phyloP scores from a whole-genome alignment of 2,329 filamentous ascomycete species.

The Aspergillus japonicus region DNA sequence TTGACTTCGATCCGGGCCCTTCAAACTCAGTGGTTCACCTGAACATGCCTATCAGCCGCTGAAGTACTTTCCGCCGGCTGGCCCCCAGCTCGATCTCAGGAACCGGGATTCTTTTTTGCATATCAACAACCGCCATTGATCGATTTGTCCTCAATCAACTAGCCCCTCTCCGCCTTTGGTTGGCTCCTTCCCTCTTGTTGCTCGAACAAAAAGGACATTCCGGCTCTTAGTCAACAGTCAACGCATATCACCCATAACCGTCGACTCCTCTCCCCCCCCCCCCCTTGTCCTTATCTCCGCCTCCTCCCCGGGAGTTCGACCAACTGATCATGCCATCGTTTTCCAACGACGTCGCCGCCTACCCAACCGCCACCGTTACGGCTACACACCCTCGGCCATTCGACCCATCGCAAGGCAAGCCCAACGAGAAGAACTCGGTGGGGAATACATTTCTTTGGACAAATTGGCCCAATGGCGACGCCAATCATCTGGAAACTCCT shows the following conservation, averaged over 20 bases:
- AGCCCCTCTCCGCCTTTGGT: constrained; percentile 11
- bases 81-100: constrained; percentile 17
- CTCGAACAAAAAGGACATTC: constrained; percentile 2
- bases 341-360: constrained; percentile 33
- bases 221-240: not conserved
- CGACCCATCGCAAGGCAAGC: constrained; percentile 43
- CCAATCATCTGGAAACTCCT: constrained; percentile 38
- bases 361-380: constrained; percentile 34
- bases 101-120: constrained; percentile 6
- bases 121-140: constrained; percentile 8
- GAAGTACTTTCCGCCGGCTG: constrained; percentile 27
- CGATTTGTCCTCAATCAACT: constrained; percentile 6
- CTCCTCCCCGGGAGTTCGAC: constrained; percentile 10
- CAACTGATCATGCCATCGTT: constrained; percentile 40
- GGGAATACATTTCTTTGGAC: constrained; percentile 50
- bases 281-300: constrained; percentile 2
- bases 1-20: constrained; percentile 1
- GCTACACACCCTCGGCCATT: constrained; percentile 39
- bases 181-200: constrained; percentile 6
- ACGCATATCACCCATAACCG: constrained; percentile 6
- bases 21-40: constrained; percentile 6
- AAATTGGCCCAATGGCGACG: constrained; percentile 45
- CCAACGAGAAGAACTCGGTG: constrained; percentile 45
- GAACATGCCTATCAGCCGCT: constrained; percentile 29
- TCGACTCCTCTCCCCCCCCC: constrained; percentile 3